Conservation (phyloP, 257 asterid species). For the Henckelia pumila region DNA sequence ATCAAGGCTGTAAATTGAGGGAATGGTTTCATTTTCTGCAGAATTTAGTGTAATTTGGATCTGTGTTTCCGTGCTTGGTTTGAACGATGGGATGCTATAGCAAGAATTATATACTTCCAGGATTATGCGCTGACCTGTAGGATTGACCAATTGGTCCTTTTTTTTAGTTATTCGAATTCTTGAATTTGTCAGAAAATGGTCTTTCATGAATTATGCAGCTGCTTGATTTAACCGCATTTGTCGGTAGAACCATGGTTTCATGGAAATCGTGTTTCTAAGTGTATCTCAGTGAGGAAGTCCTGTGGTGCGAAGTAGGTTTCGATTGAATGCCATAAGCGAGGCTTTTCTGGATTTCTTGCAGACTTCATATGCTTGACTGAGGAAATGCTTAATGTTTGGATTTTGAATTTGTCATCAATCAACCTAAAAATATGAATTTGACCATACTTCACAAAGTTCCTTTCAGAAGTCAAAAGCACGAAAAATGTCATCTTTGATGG, state of each 20-base stretch:
- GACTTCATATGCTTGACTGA: too few relatives aligned
- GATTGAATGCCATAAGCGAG: too few relatives aligned
- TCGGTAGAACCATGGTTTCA: neutral
- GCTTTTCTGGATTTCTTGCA: too few relatives aligned
- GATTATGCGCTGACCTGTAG: neutral
- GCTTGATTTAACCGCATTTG: neutral
- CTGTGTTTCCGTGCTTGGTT: conserved; percentile 11
- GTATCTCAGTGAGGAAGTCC: too few relatives aligned
- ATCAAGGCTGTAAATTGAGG: conserved; percentile 22
- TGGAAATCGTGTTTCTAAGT: too few relatives aligned
- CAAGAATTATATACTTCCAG: neutral
- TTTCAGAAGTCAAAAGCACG: too few relatives aligned
- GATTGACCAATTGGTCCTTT: neutral
- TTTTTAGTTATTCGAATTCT: neutral
- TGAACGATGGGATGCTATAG: conserved; percentile 15
- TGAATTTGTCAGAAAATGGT: neutral
- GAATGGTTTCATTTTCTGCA: neutral
- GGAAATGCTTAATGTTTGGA: too few relatives aligned
- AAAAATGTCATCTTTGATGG: too few relatives aligned
- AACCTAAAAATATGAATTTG: too few relatives aligned
- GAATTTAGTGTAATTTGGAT: conserved; percentile 11
- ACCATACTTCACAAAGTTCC: too few relatives aligned
- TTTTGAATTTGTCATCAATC: too few relatives aligned
- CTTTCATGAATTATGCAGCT: neutral
- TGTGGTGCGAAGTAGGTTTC: too few relatives aligned